Evolutionary conservation across 495 filamentous ascomycete species (phyloP).

Genomic region (Neurospora hispaniola): DNA sequence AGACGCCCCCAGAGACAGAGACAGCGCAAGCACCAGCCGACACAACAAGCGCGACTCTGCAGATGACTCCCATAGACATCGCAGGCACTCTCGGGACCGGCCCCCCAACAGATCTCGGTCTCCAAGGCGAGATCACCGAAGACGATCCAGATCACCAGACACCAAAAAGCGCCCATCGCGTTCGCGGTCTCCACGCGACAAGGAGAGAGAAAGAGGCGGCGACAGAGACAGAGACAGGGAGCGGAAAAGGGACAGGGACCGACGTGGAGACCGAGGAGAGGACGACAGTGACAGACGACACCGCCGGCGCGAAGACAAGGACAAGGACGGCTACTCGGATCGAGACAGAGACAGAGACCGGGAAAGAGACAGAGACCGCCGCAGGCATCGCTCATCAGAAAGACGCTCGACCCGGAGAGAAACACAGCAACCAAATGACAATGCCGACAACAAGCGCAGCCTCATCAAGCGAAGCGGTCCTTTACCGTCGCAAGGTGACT

Average conservation of each 20-base stretch:
- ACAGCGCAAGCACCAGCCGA: constrained; percentile 1
- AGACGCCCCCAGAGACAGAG: background rate
- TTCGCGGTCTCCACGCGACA: constrained; percentile 8
- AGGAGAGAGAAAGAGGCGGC: constrained; percentile 5
- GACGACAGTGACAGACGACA: constrained; percentile 5
- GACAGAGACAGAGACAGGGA: constrained; percentile 8
- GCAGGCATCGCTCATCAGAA: constrained; percentile 1
- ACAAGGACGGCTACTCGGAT: background rate
- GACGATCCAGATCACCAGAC: constrained; percentile 28
- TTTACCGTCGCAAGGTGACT: constrained; percentile 58
- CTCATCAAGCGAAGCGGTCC: constrained; percentile 40
- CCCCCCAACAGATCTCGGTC: constrained; percentile 15
- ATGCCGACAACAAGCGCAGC: constrained; percentile 9
- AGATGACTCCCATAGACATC: constrained; percentile 14
- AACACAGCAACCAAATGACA: constrained; percentile 8
- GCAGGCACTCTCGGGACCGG: constrained; percentile 12
- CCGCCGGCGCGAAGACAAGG: background rate
- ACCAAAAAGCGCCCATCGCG: constrained; percentile 20
- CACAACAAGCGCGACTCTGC: constrained; percentile 3
- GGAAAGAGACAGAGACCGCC: constrained; percentile 3
- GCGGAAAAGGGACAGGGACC: constrained; percentile 2
- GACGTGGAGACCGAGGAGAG: constrained; percentile 3
- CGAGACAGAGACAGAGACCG: background rate
- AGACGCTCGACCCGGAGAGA: background rate
- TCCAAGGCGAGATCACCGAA: constrained; percentile 16